Percentiles rank a stretch among this genome's conserved stretches.
Evolutionary conservation across 2,329 filamentous ascomycete genomes (phyloP).

Genomic region (Dactylellina sp.): DNA sequence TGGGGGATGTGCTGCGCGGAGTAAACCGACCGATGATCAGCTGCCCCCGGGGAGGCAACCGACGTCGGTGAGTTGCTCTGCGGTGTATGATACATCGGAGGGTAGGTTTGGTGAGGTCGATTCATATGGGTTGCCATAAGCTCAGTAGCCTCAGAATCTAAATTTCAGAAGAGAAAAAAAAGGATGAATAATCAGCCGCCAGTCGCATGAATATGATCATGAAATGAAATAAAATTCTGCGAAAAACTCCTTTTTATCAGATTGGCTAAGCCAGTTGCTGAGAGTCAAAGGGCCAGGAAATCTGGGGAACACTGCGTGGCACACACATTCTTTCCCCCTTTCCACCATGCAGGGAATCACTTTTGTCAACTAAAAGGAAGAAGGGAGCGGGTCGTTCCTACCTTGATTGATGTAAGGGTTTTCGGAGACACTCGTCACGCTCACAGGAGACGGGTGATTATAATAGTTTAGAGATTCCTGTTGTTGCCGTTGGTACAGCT

Average conservation of each 20-base stretch:
- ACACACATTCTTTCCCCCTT: conserved; percentile 39
- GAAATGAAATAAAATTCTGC: neutral
- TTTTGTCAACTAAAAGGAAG: conserved; percentile 8
- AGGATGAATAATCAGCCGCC: conserved; percentile 10
- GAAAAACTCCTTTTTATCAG: neutral
- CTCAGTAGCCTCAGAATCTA: conserved; percentile 52
- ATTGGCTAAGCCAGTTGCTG: conserved; percentile 3
- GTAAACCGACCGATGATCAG: conserved; percentile 90
- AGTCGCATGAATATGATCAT: neutral
- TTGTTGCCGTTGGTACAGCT: conserved; percentile 53
- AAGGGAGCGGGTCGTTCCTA: conserved; percentile 31
- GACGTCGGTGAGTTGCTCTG: conserved; percentile 95
- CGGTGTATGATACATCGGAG: conserved; percentile 93
- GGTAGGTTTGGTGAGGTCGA: conserved; percentile 72
- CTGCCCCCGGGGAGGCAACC: conserved; percentile 86
- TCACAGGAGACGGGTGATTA: conserved; percentile 52
- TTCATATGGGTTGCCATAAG: conserved; percentile 75
- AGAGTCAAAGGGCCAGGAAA: conserved; percentile 12
- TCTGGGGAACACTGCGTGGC: conserved; percentile 41
- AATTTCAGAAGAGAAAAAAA: neutral
- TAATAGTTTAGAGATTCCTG: conserved; percentile 56
- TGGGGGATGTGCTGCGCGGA: conserved; percentile 81
- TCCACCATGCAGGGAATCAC: conserved; percentile 28
- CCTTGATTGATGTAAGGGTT: conserved; percentile 57
- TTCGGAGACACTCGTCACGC: conserved; percentile 53